phyloP scores from a whole-genome alignment of 208 protist species.

The Acanthamoeba royreba region DNA sequence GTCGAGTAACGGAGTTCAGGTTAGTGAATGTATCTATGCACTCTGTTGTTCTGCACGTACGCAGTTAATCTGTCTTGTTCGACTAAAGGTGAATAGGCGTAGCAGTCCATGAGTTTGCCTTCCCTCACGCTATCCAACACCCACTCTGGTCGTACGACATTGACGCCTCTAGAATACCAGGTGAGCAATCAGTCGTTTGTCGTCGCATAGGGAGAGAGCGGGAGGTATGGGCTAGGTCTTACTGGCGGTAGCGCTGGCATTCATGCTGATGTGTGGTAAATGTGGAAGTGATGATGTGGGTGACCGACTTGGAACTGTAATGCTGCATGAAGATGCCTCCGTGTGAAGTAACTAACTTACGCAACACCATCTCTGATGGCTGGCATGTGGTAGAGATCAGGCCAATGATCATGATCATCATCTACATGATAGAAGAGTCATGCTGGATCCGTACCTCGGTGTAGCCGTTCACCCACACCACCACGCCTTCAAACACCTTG shows the following conservation, averaged over 20 bases:
- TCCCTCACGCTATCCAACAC: background rate
- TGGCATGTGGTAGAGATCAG: background rate
- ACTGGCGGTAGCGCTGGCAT: background rate
- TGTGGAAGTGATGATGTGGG: background rate
- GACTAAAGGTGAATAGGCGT: background rate
- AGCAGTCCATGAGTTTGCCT: background rate
- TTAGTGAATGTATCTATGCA: too few species aligned
- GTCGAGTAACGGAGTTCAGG: too few species aligned
- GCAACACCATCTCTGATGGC: background rate
- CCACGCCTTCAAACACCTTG: background rate
- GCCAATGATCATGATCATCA: background rate
- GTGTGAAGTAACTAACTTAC: background rate
- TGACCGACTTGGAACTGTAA: constrained; percentile 8
- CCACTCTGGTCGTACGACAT: constrained; percentile 25
- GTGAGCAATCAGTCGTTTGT: too few species aligned
- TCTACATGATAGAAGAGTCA: background rate
- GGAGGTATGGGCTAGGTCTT: background rate
- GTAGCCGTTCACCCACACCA: constrained; percentile 42
- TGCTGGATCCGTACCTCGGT: background rate
- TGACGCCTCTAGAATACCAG: background rate
- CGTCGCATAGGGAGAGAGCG: background rate
- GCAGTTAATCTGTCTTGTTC: background rate
- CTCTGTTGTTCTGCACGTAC: too few species aligned
- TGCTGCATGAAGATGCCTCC: background rate
- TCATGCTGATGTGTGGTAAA: constrained; percentile 5